A percentile compares a stretch with the other conserved stretches of the same genome.
Conservation (phyloP, 768 basidiomycete genomes). For the Macrolepiota fuliginosa region DNA sequence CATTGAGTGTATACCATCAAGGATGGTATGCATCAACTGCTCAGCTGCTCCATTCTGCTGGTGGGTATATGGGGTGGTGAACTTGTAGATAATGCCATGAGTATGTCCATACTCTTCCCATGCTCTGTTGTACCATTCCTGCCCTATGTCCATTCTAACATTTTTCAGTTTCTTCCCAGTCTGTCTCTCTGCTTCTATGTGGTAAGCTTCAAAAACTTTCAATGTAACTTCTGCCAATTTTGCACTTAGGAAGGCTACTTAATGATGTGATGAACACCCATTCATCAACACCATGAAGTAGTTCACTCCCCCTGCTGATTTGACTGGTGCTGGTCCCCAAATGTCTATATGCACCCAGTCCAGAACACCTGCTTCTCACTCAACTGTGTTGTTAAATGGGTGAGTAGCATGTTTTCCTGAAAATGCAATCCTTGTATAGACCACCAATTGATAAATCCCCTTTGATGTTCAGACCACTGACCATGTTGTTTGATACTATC, state of each 20-base stretch:
- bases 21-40: slow-evolving; percentile 22
- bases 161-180: slow-evolving; percentile 11
- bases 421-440: slow-evolving; percentile 25
- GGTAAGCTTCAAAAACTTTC: slow-evolving; percentile 14
- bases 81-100: slow-evolving; percentile 13
- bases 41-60: slow-evolving; percentile 30
- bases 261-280: slow-evolving; percentile 15
- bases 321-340: slow-evolving; percentile 20
- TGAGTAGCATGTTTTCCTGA: slow-evolving; percentile 18
- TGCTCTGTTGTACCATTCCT: neutral
- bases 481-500: slow-evolving; percentile 15
- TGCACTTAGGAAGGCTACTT: slow-evolving; percentile 19
- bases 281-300: slow-evolving; percentile 27
- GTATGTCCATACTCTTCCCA: neutral
- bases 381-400: slow-evolving; percentile 21
- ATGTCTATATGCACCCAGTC: slow-evolving; percentile 23
- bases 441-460: slow-evolving; percentile 3
- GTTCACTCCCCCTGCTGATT: slow-evolving; percentile 14
- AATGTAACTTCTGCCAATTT: slow-evolving; percentile 20
- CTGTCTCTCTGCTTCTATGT: slow-evolving; percentile 16
- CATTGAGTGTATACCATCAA: slow-evolving; percentile 22
- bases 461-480: slow-evolving; percentile 20
- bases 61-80: slow-evolving; percentile 25
- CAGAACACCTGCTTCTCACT: slow-evolving; percentile 17
- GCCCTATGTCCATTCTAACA: slow-evolving; percentile 16